A percentile compares a stretch with the other conserved stretches of the same genome.
These are phyloP conservation scores for Triticum aestivum DNA, from an alignment of 176 grass and related monocot genomes.

Conservation along the genomic window IWGSC_CS_RefSeq_v2.1 NC_057803.1:588735286-588735785, in stretches of 20 bases:
- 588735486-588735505: not conserved
- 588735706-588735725: not conserved
- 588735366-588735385: slow-evolving; percentile 36
- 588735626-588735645: slow-evolving; percentile 12
- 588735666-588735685: not conserved
- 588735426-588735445: not conserved
- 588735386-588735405: slow-evolving; percentile 52
- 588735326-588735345: slow-evolving; percentile 31
- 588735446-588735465: not conserved
- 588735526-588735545: not conserved
- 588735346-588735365: slow-evolving; percentile 35
- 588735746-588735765: slow-evolving; percentile 57
- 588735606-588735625: not conserved
- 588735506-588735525: not conserved
- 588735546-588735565: not conserved
- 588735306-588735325: slow-evolving; percentile 49
- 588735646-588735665: not conserved
- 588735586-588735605: not conserved
- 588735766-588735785: slow-evolving; percentile 48
- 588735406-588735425: slow-evolving; percentile 62
- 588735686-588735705: not conserved
- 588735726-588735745: slow-evolving; percentile 20
- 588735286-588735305: slow-evolving; percentile 36
- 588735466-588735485: not conserved
- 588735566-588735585: not conserved